phyloP scores from a whole-genome alignment of 2,329 filamentous ascomycete genomes.

The Talaromyces sp. region DNA sequence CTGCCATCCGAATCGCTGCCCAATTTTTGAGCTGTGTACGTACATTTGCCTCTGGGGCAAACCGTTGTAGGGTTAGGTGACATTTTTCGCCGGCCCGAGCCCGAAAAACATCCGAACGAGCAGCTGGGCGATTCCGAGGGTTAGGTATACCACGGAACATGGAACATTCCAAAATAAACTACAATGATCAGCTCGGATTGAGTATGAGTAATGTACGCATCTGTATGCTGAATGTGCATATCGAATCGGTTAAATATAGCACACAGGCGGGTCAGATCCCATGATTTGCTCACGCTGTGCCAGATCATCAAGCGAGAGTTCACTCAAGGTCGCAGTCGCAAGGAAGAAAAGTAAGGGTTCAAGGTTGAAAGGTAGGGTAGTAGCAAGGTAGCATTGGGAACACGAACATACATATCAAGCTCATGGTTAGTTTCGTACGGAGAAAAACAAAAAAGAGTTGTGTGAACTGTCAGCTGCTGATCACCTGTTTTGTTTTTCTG shows the following conservation, averaged over 20 bases:
- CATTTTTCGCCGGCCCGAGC: not conserved
- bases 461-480: constrained; percentile 2
- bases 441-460: not conserved
- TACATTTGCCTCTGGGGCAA: not conserved
- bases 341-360: not conserved
- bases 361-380: constrained; percentile 2
- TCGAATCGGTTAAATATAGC: not conserved
- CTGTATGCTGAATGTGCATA: not conserved
- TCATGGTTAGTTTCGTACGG: not conserved
- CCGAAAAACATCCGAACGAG: not conserved
- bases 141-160: not conserved
- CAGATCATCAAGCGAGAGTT: not conserved
- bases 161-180: not conserved
- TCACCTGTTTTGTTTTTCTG: not conserved
- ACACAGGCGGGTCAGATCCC: not conserved
- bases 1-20: not conserved
- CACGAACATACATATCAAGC: constrained; percentile 1
- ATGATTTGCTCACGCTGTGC: constrained; percentile 10
- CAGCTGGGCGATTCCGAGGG: not conserved
- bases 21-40: not conserved
- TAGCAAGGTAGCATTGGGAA: constrained; percentile 6
- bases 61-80: not conserved
- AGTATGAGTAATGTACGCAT: too few species aligned
- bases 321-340: not conserved
- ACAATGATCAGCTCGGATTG: not conserved